Conservation (phyloP, 768 basidiomycete genomes). For the Lyophyllum shimeji region DNA sequence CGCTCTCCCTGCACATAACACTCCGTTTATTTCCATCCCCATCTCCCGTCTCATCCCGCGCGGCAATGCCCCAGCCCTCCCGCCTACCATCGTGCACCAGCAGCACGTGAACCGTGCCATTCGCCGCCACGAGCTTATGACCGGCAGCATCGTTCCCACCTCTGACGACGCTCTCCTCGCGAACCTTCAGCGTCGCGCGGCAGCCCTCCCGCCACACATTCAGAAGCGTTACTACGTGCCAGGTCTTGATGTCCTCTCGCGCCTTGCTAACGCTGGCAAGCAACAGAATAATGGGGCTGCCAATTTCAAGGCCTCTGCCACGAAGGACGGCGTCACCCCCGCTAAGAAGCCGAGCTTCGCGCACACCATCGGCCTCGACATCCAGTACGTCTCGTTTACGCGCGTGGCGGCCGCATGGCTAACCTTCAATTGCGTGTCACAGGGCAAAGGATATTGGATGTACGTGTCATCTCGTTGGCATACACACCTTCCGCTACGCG, state of each 20-base stretch:
- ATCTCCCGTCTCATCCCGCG: slow-evolving; percentile 9
- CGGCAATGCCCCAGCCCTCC: slow-evolving; percentile 6
- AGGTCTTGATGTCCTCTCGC: slow-evolving; percentile 2
- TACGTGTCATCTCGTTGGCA: slow-evolving; percentile 14
- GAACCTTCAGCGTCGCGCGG: slow-evolving; percentile 40
- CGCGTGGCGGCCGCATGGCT: neutral
- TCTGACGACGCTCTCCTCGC: slow-evolving; percentile 32
- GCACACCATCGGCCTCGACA: slow-evolving; percentile 53
- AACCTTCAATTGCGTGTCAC: neutral
- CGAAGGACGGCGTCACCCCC: slow-evolving; percentile 16
- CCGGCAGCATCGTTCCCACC: slow-evolving; percentile 38
- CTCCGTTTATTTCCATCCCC: slow-evolving; percentile 20
- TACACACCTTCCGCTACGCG: neutral
- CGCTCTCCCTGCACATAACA: slow-evolving; percentile 8
- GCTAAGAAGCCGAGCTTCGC: slow-evolving; percentile 15
- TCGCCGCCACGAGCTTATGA: slow-evolving; percentile 58
- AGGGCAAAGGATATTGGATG: slow-evolving; percentile 55
- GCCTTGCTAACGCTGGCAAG: neutral
- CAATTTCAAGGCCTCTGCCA: neutral
- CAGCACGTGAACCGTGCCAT: slow-evolving; percentile 58
- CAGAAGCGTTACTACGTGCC: slow-evolving; percentile 19
- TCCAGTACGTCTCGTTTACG: slow-evolving; percentile 41
- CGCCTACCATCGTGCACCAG: slow-evolving; percentile 38
- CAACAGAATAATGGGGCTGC: neutral
- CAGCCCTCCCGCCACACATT: slow-evolving; percentile 27